Evolutionary conservation across 78 protist species (phyloP).

Genomic region (Dictyostelium discoideum): DNA sequence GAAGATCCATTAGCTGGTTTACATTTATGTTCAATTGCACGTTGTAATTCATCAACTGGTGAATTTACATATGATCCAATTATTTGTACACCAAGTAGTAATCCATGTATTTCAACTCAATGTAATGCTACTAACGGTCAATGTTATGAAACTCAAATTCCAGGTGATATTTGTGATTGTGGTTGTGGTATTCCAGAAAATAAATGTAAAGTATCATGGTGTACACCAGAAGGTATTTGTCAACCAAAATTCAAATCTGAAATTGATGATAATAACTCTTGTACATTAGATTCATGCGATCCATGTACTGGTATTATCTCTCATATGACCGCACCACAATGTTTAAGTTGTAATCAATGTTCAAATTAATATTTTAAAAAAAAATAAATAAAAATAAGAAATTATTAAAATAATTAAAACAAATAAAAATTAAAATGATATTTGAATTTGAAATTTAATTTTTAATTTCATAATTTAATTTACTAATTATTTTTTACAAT

Average conservation of each 20-base stretch:
- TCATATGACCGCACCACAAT: neutral
- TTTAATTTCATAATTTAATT: too few species aligned
- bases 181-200: neutral
- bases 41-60: neutral
- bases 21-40: neutral
- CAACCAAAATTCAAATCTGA: neutral
- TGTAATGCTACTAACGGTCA: neutral
- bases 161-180: neutral
- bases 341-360: neutral
- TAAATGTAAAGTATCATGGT: neutral
- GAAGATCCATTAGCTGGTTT: neutral
- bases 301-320: conserved; percentile 18
- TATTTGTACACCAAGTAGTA: neutral
- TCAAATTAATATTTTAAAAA: neutral
- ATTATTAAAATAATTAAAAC: too few species aligned
- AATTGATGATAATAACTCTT: conserved; percentile 22
- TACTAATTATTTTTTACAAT: too few species aligned
- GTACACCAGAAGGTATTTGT: neutral
- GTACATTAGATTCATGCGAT: conserved; percentile 24
- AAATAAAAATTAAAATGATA: too few species aligned
- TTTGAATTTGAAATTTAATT: too few species aligned
- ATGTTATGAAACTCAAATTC: neutral
- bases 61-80: neutral
- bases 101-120: neutral
- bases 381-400: too few species aligned